Evolutionary conservation across 2,329 filamentous ascomycete species (phyloP).

Genomic region (Neopestalotiopsis sp.): DNA sequence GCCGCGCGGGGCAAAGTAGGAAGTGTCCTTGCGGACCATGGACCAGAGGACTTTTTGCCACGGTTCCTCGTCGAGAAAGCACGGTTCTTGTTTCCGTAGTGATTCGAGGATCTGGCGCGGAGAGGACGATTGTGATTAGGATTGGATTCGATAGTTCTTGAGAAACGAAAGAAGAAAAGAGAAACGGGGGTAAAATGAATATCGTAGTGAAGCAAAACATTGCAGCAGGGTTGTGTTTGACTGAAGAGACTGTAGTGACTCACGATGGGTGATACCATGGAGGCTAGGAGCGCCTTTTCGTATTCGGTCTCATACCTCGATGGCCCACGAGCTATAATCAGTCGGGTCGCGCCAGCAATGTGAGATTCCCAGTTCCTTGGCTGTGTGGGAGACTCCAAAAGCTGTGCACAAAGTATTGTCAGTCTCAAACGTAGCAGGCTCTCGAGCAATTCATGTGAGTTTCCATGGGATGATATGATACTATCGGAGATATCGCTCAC

Average conservation of each 20-base stretch:
- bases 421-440: background rate
- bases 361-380: conserved; percentile 22
- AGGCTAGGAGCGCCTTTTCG: conserved; percentile 23
- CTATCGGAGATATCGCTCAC: conserved; percentile 8
- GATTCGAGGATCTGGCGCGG: conserved; percentile 17
- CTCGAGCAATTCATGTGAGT: no score
- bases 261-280: conserved; percentile 18
- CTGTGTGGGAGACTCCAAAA: conserved; percentile 20
- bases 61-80: conserved; percentile 24
- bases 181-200: background rate
- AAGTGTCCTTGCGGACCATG: background rate
- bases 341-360: conserved; percentile 22
- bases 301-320: conserved; percentile 22
- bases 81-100: conserved; percentile 20
- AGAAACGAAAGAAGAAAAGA: background rate
- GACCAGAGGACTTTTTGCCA: conserved; percentile 23
- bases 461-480: background rate
- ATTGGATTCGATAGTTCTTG: background rate
- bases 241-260: background rate
- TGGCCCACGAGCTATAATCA: conserved; percentile 24
- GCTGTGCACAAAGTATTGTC: background rate
- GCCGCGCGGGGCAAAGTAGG: conserved; percentile 15
- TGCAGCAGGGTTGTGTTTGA: background rate
- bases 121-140: background rate
- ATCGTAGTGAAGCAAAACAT: no score